Conservation (phyloP, 1,139 yeast species). For the Scheffersomyces illinoinensis region DNA sequence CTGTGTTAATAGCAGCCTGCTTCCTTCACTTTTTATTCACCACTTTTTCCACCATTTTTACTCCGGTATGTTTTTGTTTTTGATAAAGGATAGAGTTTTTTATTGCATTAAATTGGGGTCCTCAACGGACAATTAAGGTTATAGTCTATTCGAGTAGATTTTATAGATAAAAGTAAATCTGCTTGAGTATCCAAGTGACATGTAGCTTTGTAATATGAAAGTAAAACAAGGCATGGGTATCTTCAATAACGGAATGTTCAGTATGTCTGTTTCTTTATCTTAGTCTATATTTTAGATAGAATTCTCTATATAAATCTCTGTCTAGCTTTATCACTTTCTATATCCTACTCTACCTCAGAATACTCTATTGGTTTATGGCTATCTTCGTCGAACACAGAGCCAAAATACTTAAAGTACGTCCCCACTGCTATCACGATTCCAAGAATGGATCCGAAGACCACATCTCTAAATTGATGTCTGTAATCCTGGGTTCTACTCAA, state of each 20-base stretch:
- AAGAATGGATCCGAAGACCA: slow-evolving; percentile 35
- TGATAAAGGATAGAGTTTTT: slow-evolving; percentile 42
- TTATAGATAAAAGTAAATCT: background rate
- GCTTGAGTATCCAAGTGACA: background rate
- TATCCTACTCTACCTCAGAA: background rate
- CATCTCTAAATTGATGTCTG: slow-evolving; percentile 46
- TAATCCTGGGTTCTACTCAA: slow-evolving; percentile 44
- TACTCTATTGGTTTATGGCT: slow-evolving; percentile 11
- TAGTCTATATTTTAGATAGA: background rate
- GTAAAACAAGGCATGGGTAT: too few species aligned
- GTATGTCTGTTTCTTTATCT: background rate
- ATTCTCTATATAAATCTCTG: background rate
- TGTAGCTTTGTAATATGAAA: background rate
- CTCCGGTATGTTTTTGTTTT: slow-evolving; percentile 16
- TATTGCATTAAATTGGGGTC: slow-evolving; percentile 53
- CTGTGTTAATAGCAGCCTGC: slow-evolving; percentile 3
- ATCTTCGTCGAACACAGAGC: slow-evolving; percentile 7
- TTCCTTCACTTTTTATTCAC: slow-evolving; percentile 12
- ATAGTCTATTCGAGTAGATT: slow-evolving; percentile 2
- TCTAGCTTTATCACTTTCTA: background rate
- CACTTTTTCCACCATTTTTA: slow-evolving; percentile 13
- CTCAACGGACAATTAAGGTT: slow-evolving; percentile 52
- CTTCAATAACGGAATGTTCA: background rate
- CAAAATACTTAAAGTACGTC: slow-evolving; percentile 16
- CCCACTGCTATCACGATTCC: slow-evolving; percentile 22